Base-by-base conservation (phyloP, 768 basidiomycete species). In the Lentinus brumalis region DNA sequence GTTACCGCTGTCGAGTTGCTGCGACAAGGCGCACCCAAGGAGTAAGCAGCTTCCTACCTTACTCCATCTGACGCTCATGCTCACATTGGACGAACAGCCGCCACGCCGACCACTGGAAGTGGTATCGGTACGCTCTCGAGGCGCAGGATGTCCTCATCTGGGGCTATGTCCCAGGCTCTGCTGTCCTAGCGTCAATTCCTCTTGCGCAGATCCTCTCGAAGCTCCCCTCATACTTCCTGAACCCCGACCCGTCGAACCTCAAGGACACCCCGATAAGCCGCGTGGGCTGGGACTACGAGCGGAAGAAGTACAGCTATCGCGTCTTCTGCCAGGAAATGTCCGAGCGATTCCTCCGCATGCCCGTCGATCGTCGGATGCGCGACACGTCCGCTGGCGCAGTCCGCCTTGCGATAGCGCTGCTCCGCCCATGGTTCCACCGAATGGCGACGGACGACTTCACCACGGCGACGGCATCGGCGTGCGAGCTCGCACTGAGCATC, bases 61-160 rank as follows among this genome's bases (percentile, higher is more conserved):
- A 32, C 7, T 32, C 44, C 10, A 30, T 15, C 3, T 21, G 8
- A 1, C 46, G 40, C 5, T 41, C 9, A 42, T 16, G 5, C 38
- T 47, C 15, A 59, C 50, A 0, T 62, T 4, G 16, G 16, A 5
- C 29, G 30, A 51, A n/a, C 21, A 89, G 87, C 64, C 84, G 85
- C 51, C 82, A 83, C 64, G 71, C 75, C 31, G 82, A 87, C 63
- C 83, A 89, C 70, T 86, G 85, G 86, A 88, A 86, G 72, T 92
- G 89, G 90, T 83, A 86, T 61, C 83, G 84, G 59, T 88, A 85
- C 68, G 86, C 88, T 10, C 77, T 86, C 60, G 90, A 92, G 69
- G 86, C 91, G 10, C 91, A 92, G 69, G 83, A 85, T 60, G 89
- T 90, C 38, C 85, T 92, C 58, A 81, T 91, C 41, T 79, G 87